phyloP scores from a whole-genome alignment of 1,284 basidiomycete genomes.

The Rhizoctonia solani region DNA sequence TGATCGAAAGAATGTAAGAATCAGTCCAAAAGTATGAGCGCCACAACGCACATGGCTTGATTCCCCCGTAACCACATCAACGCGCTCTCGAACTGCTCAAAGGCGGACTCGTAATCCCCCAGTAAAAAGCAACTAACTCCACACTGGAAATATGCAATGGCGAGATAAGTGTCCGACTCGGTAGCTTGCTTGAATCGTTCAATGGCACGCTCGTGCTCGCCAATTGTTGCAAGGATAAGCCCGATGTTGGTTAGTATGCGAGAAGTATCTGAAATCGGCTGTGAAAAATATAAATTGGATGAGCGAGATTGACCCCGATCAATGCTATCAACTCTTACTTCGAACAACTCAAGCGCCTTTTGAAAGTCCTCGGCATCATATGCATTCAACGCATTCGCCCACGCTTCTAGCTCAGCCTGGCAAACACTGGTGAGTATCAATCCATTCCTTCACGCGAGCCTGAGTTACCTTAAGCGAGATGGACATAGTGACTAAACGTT shows the following conservation, averaged over 20 bases:
- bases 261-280: constrained; percentile 80
- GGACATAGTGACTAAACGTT: constrained; percentile 14
- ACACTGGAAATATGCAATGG: constrained; percentile 84
- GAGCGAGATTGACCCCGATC: not conserved
- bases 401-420: constrained; percentile 74
- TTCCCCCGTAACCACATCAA: constrained; percentile 79
- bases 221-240: constrained; percentile 85
- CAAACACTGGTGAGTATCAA: not conserved
- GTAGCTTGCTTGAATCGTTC: constrained; percentile 76
- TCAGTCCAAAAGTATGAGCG: not conserved
- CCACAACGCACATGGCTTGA: constrained; percentile 66
- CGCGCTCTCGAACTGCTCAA: constrained; percentile 81
- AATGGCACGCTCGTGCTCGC: constrained; percentile 78
- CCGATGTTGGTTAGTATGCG: constrained; percentile 91
- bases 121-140: constrained; percentile 87
- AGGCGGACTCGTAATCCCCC: constrained; percentile 70
- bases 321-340: constrained; percentile 50
- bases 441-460: not conserved
- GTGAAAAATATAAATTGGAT: not conserved
- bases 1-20: constrained; percentile 43
- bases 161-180: constrained; percentile 76
- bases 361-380: constrained; percentile 86
- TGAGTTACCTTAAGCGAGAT: constrained; percentile 26
- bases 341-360: constrained; percentile 71
- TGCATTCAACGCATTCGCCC: constrained; percentile 80